Percentiles rank a stretch among this genome's conserved stretches.
Conservation (phyloP, 768 basidiomycete genomes). For the Auriscalpium microsporum region DNA sequence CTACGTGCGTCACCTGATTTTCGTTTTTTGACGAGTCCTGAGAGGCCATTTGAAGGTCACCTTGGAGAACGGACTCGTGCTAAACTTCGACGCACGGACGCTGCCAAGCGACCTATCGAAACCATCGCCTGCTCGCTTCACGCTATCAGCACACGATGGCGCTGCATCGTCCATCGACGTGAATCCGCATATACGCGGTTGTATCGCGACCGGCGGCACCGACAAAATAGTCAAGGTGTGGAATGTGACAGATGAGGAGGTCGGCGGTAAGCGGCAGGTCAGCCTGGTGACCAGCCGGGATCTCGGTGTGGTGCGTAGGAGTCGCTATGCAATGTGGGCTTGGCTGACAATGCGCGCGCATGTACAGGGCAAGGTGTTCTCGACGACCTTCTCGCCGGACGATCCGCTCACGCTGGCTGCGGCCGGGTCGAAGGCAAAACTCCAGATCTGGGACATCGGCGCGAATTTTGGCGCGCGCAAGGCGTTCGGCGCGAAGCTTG, state of each 20-base stretch:
- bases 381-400: conserved; percentile 85
- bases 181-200: conserved; percentile 83
- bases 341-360: not conserved
- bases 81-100: conserved; percentile 86
- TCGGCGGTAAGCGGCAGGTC: conserved; percentile 59
- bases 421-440: conserved; percentile 86
- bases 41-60: conserved; percentile 53
- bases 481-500: conserved; percentile 72
- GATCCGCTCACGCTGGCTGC: conserved; percentile 90
- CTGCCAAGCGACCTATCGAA: conserved; percentile 59
- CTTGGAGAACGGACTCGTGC: conserved; percentile 87
- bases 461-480: conserved; percentile 77
- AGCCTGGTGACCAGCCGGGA: conserved; percentile 83
- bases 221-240: conserved; percentile 96
- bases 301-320: conserved; percentile 70
- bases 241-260: conserved; percentile 70
- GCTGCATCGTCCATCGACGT: conserved; percentile 84
- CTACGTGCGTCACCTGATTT: conserved; percentile 49
- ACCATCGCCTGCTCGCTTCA: conserved; percentile 72
- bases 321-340: not conserved
- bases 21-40: not conserved
- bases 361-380: conserved; percentile 90
- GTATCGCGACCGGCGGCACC: conserved; percentile 87
- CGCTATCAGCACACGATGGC: conserved; percentile 88
- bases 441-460: conserved; percentile 94